Evolutionary conservation across 192 early-diverging fungal genomes (phyloP).

Genomic region (Coemansia sp.): DNA sequence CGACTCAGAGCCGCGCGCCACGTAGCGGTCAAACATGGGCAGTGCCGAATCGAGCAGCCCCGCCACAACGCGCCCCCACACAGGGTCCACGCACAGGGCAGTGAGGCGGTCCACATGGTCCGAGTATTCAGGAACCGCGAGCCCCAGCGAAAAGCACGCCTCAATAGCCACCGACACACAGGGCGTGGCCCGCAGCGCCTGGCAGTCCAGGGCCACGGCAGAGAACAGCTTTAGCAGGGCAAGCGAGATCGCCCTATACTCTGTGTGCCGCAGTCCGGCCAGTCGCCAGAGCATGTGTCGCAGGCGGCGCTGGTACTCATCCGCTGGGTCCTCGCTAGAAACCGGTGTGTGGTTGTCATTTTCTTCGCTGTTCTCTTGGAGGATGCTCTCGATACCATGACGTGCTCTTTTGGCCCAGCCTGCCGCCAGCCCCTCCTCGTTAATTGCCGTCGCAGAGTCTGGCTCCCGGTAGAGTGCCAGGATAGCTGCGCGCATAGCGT

Average conservation of each 20-base stretch:
- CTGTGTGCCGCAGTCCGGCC: conserved; percentile 27
- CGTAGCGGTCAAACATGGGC: conserved; percentile 22
- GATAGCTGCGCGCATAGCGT: conserved; percentile 8
- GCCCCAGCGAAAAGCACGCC: conserved; percentile 17
- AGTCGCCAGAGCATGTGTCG: conserved; percentile 37
- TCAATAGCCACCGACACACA: conserved; percentile 22
- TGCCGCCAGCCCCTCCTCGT: not conserved
- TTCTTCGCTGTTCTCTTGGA: conserved; percentile 1
- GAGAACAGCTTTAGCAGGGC: conserved; percentile 24
- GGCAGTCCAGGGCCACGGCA: conserved; percentile 8
- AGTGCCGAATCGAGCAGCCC: conserved; percentile 9
- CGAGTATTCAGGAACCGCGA: not conserved
- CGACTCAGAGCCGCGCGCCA: conserved; percentile 12
- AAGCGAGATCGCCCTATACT: not conserved
- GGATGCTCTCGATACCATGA: conserved; percentile 2
- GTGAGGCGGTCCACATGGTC: conserved; percentile 5
- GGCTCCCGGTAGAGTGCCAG: not conserved
- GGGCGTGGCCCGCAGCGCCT: not conserved
- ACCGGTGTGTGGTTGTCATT: not conserved
- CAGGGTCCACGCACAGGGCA: not conserved
- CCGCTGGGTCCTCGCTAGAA: not conserved
- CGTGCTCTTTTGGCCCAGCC: conserved; percentile 19
- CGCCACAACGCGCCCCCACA: not conserved
- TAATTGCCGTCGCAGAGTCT: not conserved
- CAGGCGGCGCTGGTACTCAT: conserved; percentile 2